A percentile compares a stretch with the other conserved stretches of the same genome.
Evolutionary conservation across 1,284 basidiomycete species (phyloP).

Genomic region (Rhizoctonia solani): DNA sequence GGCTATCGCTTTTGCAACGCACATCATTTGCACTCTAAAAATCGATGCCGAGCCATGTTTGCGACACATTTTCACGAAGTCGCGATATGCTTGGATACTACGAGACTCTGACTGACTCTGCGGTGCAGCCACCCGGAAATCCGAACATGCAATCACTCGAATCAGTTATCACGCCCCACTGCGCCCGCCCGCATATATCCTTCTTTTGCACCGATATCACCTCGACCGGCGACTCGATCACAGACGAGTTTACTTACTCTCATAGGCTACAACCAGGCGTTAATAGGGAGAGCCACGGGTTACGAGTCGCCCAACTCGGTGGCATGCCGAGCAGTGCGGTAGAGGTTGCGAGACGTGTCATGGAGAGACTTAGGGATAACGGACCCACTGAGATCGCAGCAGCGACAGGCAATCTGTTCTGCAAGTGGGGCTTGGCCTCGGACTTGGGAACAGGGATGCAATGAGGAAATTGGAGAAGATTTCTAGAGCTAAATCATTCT

Average conservation of each 20-base stretch:
- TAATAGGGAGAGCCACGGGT: constrained; percentile 89
- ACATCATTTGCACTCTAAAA: constrained; percentile 76
- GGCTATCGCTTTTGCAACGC: constrained; percentile 92
- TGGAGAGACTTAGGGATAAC: constrained; percentile 47
- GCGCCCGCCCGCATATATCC: background rate
- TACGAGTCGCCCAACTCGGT: constrained; percentile 88
- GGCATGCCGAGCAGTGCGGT: constrained; percentile 76
- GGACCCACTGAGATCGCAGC: background rate
- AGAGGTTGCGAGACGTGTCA: constrained; percentile 58
- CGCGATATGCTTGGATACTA: constrained; percentile 78
- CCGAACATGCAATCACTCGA: background rate
- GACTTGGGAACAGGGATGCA: background rate
- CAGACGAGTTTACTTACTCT: constrained; percentile 78
- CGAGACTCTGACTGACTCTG: constrained; percentile 48
- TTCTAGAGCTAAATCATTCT: background rate
- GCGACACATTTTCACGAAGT: constrained; percentile 98
- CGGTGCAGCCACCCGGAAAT: constrained; percentile 70
- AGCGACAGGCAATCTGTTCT: background rate
- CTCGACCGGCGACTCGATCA: constrained; percentile 44
- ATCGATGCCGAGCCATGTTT: constrained; percentile 83
- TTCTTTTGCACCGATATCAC: constrained; percentile 32
- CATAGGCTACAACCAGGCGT: constrained; percentile 82
- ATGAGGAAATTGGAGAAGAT: constrained; percentile 28
- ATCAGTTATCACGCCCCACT: background rate
- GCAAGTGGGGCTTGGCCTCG: background rate